Evolutionary conservation across 352 stramenopile species (phyloP), one percentile per base, ranked within the genome.

Genomic region (Globisporangium radiosum): DNA sequence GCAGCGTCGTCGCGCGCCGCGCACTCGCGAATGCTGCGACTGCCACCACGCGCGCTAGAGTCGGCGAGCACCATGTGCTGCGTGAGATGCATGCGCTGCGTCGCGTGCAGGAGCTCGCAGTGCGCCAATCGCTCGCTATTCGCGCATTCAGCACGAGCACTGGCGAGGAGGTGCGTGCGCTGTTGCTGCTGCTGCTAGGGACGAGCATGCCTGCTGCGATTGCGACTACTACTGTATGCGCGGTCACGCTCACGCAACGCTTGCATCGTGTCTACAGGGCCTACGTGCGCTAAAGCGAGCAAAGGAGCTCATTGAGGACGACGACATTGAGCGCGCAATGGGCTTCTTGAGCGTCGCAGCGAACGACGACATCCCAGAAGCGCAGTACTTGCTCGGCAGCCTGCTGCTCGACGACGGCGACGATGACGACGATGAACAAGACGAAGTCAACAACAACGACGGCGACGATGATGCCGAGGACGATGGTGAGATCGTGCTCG

Each of bases 361-460:
- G 14, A 68, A 82, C 59, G 66, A 75, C n/a, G 76, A 88, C 39
- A 72, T 88, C 40, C 66, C 65, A 0, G 80, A 92, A n/a, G 83
- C 80, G 33, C 83, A 92, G 64, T 92, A 90, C 60, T 50, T 90
- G 37, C 71, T 92, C 37, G 83, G 76, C 33, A 80, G 73, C 15
- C 64, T 90, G 57, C 71, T 90, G 33, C 62, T 85, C 36, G 64
- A 78, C 54, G 74, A 79, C 54, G 72, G 72, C 7, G 73, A 87
- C 2, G 70, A 73, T 3, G 61, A 68, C 2, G 61, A 72, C 4
- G 61, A 71, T 3, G 49, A 44, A 6, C 5, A 59, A 4, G 56
- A 68, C 9, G 53, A 56, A 53, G 51, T 47, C 58, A 42, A 69
- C 52, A 52, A 52, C 54, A 59, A 60, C 17, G 49, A 53, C 42